phyloP scores from a whole-genome alignment of 2,329 filamentous ascomycete genomes.

The Exophiala calicioides region DNA sequence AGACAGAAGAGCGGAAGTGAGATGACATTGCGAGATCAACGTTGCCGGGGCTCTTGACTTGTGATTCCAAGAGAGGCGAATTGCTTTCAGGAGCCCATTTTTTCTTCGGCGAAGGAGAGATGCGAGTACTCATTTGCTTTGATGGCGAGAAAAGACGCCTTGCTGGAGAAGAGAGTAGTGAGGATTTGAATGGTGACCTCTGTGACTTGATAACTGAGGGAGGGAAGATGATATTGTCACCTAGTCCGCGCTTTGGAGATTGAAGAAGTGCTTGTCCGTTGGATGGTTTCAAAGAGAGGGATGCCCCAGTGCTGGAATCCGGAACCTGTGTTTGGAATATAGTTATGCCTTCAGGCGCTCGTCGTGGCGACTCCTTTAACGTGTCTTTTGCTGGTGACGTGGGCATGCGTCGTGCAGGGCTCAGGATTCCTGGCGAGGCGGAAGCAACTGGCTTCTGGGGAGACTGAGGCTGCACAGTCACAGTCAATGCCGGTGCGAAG shows the following conservation, averaged over 20 bases:
- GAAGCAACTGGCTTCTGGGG: slow-evolving; percentile 38
- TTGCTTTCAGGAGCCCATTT: background rate
- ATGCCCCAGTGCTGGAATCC: slow-evolving; percentile 5
- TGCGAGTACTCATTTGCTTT: slow-evolving; percentile 34
- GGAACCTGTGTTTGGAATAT: slow-evolving; percentile 22
- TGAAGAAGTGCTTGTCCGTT: slow-evolving; percentile 39
- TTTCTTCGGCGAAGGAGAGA: slow-evolving; percentile 18
- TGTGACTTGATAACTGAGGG: slow-evolving; percentile 38
- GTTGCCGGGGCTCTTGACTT: slow-evolving; percentile 12
- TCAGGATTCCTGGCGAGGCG: slow-evolving; percentile 42
- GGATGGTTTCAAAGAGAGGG: slow-evolving; percentile 12
- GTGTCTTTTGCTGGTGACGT: slow-evolving; percentile 47
- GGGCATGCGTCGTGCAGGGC: slow-evolving; percentile 48
- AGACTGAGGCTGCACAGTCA: too few species aligned
- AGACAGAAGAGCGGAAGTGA: slow-evolving; percentile 30
- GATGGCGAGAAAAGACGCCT: slow-evolving; percentile 44
- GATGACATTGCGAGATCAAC: slow-evolving; percentile 28
- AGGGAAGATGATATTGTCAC: slow-evolving; percentile 39
- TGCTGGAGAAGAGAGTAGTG: slow-evolving; percentile 47
- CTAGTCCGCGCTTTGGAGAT: slow-evolving; percentile 45
- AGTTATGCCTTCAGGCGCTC: slow-evolving; percentile 32
- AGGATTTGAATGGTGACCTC: slow-evolving; percentile 40
- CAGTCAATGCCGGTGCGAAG: slow-evolving; percentile 32
- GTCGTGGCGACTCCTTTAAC: slow-evolving; percentile 44
- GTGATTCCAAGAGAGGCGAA: background rate